A percentile compares a stretch with the other conserved stretches of the same genome.
Evolutionary conservation across 2,329 filamentous ascomycete genomes (phyloP).

Genomic region (Penicillium olsonii): DNA sequence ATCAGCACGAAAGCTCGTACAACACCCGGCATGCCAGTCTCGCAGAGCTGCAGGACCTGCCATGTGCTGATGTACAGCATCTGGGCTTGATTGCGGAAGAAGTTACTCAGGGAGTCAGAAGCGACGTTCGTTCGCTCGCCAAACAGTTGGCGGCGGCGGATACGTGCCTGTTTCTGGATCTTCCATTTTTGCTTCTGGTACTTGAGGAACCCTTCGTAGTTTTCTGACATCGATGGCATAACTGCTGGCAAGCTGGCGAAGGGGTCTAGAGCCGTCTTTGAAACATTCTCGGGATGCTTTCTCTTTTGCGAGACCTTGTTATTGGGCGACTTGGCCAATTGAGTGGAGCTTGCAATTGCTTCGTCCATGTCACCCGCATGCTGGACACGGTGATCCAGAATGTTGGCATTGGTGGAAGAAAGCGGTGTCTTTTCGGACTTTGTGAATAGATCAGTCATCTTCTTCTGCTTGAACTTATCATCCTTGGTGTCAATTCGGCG

Average conservation of each 20-base stretch:
- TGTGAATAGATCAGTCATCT: conserved; percentile 89
- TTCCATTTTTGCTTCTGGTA: conserved; percentile 99
- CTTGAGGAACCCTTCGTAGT: conserved; percentile 83
- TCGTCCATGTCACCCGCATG: conserved; percentile 74
- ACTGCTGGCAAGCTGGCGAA: conserved; percentile 77
- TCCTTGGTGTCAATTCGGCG: conserved; percentile 92
- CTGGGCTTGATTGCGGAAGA: conserved; percentile 92
- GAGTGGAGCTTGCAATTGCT: conserved; percentile 62
- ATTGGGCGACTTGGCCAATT: conserved; percentile 66
- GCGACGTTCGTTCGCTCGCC: conserved; percentile 72
- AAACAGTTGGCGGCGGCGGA: conserved; percentile 85
- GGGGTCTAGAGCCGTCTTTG: conserved; percentile 68
- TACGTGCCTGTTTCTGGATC: conserved; percentile 87
- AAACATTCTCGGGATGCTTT: conserved; percentile 68
- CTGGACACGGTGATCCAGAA: conserved; percentile 58
- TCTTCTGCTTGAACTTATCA: conserved; percentile 97
- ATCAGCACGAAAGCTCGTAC: conserved; percentile 90
- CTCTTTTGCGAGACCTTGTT: conserved; percentile 63
- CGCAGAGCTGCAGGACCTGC: conserved; percentile 86
- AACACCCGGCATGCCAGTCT: conserved; percentile 80
- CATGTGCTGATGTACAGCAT: conserved; percentile 87
- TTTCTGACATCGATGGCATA: conserved; percentile 81
- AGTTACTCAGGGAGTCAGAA: conserved; percentile 64
- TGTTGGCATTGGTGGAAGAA: conserved; percentile 69
- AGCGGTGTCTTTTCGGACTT: conserved; percentile 64